These are phyloP conservation scores for Laburnicola sp. DNA, from an alignment of 2,329 filamentous ascomycete genomes.

Conservation along the genomic window DNA sequence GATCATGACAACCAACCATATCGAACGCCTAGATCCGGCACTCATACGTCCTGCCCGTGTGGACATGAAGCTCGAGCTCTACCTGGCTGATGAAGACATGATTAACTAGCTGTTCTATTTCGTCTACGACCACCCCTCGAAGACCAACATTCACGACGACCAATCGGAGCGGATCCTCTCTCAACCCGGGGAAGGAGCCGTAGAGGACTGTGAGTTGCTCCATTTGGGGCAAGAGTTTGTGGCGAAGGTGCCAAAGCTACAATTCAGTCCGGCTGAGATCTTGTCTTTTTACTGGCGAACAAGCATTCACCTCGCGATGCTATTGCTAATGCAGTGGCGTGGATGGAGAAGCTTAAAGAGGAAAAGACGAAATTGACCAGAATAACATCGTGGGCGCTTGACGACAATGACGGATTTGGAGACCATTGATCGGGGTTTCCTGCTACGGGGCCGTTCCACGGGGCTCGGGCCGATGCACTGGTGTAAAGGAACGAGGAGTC, in stretches of 20 bases:
- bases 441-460: too few species aligned
- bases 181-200: too few species aligned
- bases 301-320: conserved; percentile 18
- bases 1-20: conserved; percentile 78
- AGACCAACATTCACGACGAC: conserved; percentile 1
- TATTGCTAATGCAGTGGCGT: conserved; percentile 15
- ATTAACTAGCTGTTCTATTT: too few species aligned
- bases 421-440: conserved; percentile 10
- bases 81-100: too few species aligned
- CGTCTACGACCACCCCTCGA: conserved; percentile 10
- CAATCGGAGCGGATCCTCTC: conserved; percentile 1
- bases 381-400: conserved; percentile 15
- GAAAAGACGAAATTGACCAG: conserved; percentile 18
- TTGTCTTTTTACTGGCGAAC: conserved; percentile 21
- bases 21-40: conserved; percentile 71
- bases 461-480: too few species aligned
- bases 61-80: conserved; percentile 66
- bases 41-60: conserved; percentile 72
- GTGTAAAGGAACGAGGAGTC: too few species aligned
- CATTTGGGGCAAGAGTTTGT: conserved; percentile 20
- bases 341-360: conserved; percentile 17
- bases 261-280: conserved; percentile 21
- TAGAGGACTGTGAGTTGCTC: conserved; percentile 14
- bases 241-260: conserved; percentile 14
- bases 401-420: conserved; percentile 13